phyloP scores from a whole-genome alignment of 1,284 basidiomycete species.

The Trichosporon coremiiforme region DNA sequence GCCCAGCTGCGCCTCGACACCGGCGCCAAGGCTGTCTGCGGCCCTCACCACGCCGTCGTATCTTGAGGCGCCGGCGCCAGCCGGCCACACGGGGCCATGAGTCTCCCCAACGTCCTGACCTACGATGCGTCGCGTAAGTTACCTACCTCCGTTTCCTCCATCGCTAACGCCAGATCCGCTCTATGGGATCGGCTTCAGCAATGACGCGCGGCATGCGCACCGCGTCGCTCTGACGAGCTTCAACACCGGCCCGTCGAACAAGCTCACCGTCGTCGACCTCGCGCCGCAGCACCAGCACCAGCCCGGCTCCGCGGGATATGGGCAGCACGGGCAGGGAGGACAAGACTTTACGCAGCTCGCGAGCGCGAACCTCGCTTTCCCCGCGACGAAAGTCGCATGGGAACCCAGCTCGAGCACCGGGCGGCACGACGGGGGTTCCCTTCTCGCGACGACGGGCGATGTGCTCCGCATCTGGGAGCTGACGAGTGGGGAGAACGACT shows the following conservation, averaged over 20 bases:
- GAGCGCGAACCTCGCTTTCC: conserved; percentile 42
- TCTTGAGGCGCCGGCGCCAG: conserved; percentile 16
- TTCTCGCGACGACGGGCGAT: conserved; percentile 87
- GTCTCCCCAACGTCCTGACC: conserved; percentile 35
- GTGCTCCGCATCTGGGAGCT: conserved; percentile 83
- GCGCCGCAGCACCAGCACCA: conserved; percentile 19
- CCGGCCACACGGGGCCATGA: conserved; percentile 31
- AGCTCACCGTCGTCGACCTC: conserved; percentile 48
- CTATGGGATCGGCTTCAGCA: conserved; percentile 54
- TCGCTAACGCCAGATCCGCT: conserved; percentile 45
- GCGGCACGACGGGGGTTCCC: conserved; percentile 59
- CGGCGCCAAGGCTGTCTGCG: neutral
- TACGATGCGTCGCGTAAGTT: conserved; percentile 39
- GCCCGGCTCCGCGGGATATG: neutral
- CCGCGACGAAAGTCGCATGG: conserved; percentile 56
- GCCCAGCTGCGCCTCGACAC: conserved; percentile 5
- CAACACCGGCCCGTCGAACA: conserved; percentile 49
- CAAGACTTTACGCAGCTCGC: conserved; percentile 45
- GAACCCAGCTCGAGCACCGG: conserved; percentile 45
- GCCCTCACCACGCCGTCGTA: neutral
- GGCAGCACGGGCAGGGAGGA: neutral
- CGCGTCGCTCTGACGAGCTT: conserved; percentile 51
- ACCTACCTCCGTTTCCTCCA: neutral
- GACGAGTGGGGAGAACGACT: conserved; percentile 59
- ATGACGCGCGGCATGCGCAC: conserved; percentile 45